Conservation (phyloP, 2,329 filamentous ascomycete genomes). For the Calonectria honghensis region DNA sequence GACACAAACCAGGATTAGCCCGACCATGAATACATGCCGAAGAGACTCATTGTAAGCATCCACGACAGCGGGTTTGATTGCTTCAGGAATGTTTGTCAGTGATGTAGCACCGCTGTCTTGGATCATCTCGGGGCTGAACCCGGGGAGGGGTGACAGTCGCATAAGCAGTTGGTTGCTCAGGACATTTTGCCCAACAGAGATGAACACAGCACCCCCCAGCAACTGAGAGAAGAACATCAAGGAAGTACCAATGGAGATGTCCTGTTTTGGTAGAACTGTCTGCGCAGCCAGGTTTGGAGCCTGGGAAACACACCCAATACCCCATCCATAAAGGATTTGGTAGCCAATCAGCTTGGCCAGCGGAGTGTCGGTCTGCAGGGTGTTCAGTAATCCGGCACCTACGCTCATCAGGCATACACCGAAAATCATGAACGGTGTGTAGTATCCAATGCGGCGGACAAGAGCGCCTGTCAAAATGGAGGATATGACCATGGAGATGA, state of each 20-base stretch:
- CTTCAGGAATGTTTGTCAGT: slow-evolving; percentile 28
- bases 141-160: slow-evolving; percentile 28
- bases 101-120: slow-evolving; percentile 40
- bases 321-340: slow-evolving; percentile 64
- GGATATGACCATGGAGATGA: slow-evolving; percentile 54
- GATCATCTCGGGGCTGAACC: slow-evolving; percentile 33
- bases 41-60: slow-evolving; percentile 75
- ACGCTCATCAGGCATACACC: slow-evolving; percentile 58
- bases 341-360: slow-evolving; percentile 54
- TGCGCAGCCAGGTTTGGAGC: slow-evolving; percentile 67
- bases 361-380: slow-evolving; percentile 51
- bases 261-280: slow-evolving; percentile 63
- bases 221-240: slow-evolving; percentile 67
- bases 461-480: slow-evolving; percentile 53
- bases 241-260: slow-evolving; percentile 68
- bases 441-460: slow-evolving; percentile 61
- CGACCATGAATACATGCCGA: slow-evolving; percentile 72
- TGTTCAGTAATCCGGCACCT: slow-evolving; percentile 66
- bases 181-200: slow-evolving; percentile 71
- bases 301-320: slow-evolving; percentile 65
- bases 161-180: slow-evolving; percentile 66
- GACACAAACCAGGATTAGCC: slow-evolving; percentile 68
- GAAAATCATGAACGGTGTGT: slow-evolving; percentile 63
- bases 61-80: slow-evolving; percentile 39
- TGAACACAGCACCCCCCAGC: slow-evolving; percentile 68